A percentile compares a stretch with the other conserved stretches of the same genome.
Evolutionary conservation across 306 rosid species (phyloP).

Genomic region (Cucurbita pepo): DNA sequence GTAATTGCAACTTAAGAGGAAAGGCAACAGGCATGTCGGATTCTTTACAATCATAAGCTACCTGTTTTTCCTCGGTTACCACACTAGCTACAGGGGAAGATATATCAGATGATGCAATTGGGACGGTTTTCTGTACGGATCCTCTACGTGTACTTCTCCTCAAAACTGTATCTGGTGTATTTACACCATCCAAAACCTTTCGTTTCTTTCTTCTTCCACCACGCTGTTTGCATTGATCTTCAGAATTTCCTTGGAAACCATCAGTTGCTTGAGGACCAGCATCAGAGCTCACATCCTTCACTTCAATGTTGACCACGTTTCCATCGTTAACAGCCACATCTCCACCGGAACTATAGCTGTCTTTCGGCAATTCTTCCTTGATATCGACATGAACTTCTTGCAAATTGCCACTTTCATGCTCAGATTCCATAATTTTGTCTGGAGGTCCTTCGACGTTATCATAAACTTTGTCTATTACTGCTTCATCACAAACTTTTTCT

Average conservation of each 20-base stretch:
- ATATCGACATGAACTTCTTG: constrained; percentile 21
- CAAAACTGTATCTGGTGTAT: constrained; percentile 41
- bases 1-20: constrained; percentile 47
- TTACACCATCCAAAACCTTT: constrained; percentile 23
- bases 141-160: constrained; percentile 95
- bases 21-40: constrained; percentile 24
- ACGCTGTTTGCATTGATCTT: constrained; percentile 26
- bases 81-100: constrained; percentile 39
- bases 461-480: constrained; percentile 8
- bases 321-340: constrained; percentile 20
- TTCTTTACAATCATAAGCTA: constrained; percentile 20
- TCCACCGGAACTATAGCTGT: constrained; percentile 13
- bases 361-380: constrained; percentile 19
- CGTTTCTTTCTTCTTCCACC: constrained; percentile 49
- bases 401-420: constrained; percentile 9
- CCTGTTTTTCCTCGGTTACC: constrained; percentile 41
- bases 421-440: constrained; percentile 17
- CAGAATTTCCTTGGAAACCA: constrained; percentile 28
- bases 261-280: constrained; percentile 18
- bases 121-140: constrained; percentile 27
- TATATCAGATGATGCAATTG: constrained; percentile 11
- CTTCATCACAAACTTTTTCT: constrained; percentile 11
- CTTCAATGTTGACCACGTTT: constrained; percentile 19
- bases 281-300: constrained; percentile 33
- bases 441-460: neutral